A percentile compares a stretch with the other conserved stretches of the same genome.
These are phyloP conservation scores for Phaeosphaeriaceae sp. DNA, from an alignment of 2,329 filamentous ascomycete species.

Conservation along the genomic window DNA sequence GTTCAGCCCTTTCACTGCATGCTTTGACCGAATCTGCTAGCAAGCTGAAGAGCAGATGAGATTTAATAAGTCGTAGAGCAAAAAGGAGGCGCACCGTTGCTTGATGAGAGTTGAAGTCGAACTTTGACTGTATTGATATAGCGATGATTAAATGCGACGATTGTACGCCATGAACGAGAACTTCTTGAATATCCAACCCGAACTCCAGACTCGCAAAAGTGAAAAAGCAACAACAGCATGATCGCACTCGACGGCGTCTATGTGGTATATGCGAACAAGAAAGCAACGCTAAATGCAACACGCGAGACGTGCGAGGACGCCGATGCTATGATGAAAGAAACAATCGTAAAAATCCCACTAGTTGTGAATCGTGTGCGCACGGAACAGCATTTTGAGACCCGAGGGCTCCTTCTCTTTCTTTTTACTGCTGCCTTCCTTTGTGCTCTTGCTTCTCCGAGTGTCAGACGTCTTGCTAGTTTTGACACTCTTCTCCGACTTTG, in stretches of 20 bases:
- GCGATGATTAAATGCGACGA: not conserved
- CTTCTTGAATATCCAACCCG: not conserved
- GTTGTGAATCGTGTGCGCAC: slow-evolving; percentile 34
- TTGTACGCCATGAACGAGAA: not conserved
- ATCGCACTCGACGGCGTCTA: slow-evolving; percentile 2
- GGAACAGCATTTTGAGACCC: slow-evolving; percentile 53
- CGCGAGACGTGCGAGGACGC: slow-evolving; percentile 6
- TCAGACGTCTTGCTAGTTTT: slow-evolving; percentile 34
- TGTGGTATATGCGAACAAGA: slow-evolving; percentile 13
- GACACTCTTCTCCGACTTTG: slow-evolving; percentile 34
- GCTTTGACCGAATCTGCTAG: too few relatives aligned
- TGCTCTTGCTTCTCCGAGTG: slow-evolving; percentile 29
- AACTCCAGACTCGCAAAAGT: not conserved
- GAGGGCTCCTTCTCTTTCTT: slow-evolving; percentile 53
- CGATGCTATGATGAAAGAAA: slow-evolving; percentile 17
- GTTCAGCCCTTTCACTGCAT: too few relatives aligned
- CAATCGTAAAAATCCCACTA: slow-evolving; percentile 6
- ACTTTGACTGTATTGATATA: not conserved
- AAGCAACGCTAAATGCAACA: slow-evolving; percentile 21
- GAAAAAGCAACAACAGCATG: not conserved
- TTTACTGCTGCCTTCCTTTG: slow-evolving; percentile 36
- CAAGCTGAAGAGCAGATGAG: too few relatives aligned
- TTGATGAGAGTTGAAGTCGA: not conserved
- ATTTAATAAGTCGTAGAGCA: too few relatives aligned
- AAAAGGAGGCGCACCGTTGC: too few relatives aligned